These are phyloP conservation scores for Talaromyces ruber DNA, from an alignment of 495 filamentous ascomycete species.

Conservation along the genomic window DNA sequence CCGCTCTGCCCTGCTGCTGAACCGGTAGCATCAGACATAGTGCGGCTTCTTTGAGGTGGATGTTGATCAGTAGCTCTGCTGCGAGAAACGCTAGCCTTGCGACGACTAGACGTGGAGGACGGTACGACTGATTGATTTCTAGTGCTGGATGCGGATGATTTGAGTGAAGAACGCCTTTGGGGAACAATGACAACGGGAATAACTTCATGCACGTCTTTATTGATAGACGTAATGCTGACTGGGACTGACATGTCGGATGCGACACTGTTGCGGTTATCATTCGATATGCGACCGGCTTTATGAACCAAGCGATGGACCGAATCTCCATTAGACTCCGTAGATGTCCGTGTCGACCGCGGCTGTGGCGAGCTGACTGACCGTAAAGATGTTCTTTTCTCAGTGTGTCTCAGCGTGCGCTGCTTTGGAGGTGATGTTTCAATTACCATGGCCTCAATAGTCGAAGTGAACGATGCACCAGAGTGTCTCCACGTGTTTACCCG, in stretches of 20 bases:
- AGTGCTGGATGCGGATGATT: slow-evolving; percentile 35
- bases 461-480: slow-evolving; percentile 57
- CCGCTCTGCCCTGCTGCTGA: slow-evolving; percentile 6
- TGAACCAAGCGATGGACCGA: slow-evolving; percentile 40
- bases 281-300: slow-evolving; percentile 37
- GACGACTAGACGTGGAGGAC: slow-evolving; percentile 26
- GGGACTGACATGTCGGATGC: slow-evolving; percentile 49
- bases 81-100: slow-evolving; percentile 24
- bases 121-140: slow-evolving; percentile 26
- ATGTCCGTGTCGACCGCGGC: slow-evolving; percentile 32
- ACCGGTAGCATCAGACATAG: slow-evolving; percentile 30
- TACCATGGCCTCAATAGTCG: slow-evolving; percentile 65
- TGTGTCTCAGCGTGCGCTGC: slow-evolving; percentile 53
- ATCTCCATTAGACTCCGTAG: slow-evolving; percentile 29
- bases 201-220: slow-evolving; percentile 26
- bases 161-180: slow-evolving; percentile 56
- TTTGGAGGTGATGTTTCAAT: slow-evolving; percentile 49
- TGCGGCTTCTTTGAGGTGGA: slow-evolving; percentile 22
- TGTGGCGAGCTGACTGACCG: slow-evolving; percentile 44
- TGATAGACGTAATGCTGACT: slow-evolving; percentile 34
- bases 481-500: slow-evolving; percentile 35
- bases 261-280: slow-evolving; percentile 46
- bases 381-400: slow-evolving; percentile 53
- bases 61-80: slow-evolving; percentile 24
- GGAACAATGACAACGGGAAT: slow-evolving; percentile 69